Base-by-base conservation (phyloP, 352 stramenopile genomes). In the Globisporangium emineosum region DNA sequence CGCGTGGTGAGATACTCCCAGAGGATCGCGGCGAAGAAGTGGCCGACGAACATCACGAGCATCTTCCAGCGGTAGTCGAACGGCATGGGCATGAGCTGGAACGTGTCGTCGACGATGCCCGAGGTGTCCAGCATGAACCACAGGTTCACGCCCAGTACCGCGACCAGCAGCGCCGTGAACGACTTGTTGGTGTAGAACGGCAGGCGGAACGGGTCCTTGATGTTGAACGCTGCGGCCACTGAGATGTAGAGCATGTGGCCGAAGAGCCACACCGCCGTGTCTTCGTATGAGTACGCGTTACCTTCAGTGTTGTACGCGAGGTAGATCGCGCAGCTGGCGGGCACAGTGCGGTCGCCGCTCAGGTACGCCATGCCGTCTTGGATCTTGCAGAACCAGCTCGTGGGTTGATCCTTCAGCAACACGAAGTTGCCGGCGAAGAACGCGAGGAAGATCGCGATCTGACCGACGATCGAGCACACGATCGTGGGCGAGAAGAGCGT, bases 251-350 rank as follows among this genome's bases (percentile, higher is more conserved):
- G 66, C 66, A 87, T 37, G 59, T 88, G 81, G 9, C 72, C 73
- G 57, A 83, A 90, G 37, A 90, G 67, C 78, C 77, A 88, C 25
- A 80, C 72, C n/a, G 56, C 71, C 13, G 80, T 71, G 65, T 79
- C 75, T 59, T 88, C 80, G 59, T 77, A 76, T 70, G 78, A 10
- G 58, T 79, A 76, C 69, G 77, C 64, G 30, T 75, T 72, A 49
- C 72, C 67, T 42, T 71, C 75, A 19, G 51, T 52, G 33, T 77
- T 61, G 6, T 64, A 45, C 37, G 62, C 60, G 27, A 64, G 57
- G 19, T 73, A 64, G 33, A 73, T 75, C 0, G 53, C 51, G 19
- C 69, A 62, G 5, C 61, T 59, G 19, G n/a, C 40, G 6, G 40
- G 40, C 17, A 47, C 40, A 5, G 17, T 47, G 40, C 40, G 40